Base-by-base conservation (phyloP, 1,284 basidiomycete genomes). In the Melampsora larici-populina region DNA sequence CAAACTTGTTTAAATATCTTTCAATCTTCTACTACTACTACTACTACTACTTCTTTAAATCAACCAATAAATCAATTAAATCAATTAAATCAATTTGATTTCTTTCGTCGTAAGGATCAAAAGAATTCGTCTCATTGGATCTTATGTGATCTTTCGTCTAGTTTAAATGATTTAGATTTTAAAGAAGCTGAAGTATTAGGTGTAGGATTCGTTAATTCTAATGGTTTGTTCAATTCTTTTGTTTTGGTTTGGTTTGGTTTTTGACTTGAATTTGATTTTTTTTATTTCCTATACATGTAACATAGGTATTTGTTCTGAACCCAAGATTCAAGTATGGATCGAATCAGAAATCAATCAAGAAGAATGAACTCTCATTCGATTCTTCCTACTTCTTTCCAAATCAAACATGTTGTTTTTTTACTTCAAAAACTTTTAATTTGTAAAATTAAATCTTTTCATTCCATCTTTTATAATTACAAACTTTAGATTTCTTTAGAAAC, bases 111-210 rank as follows among this genome's bases (percentile, higher is more conserved):
- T 43, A 29, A 43, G 9, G 15, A 15, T 43, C 7, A 21, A 66
- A 9, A 29, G 7, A 31, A 66, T 69, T 46, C 24, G 29, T 48
- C 46, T 24, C 51, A 58, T n/a, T 72, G 70, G 70, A 40, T 62
- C 17, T 24, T 29, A 5, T n/a, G 36, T 46, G 60, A 73, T 60
- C n/a, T 29, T 15, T 31, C 21, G 13, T 21, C 33, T n/a, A 64
- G 62, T 3, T n/a, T 75, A 18, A 24, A 26, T 13, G 72, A 75
- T 26, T 33, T 75, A 2, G 18, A 11, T 13, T 2, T 75, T 21
- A 24, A 67, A 51, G 72, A 75, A 31, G 72, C 72, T 15, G 31
- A 75, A 29, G 40, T 64, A 15, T 64, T 75, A 26, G 72, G 64
- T n/a, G 11, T 75, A n/a, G 72, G 72, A 0, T 75, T 75, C 46